Percentiles rank a stretch among this genome's conserved stretches.
Conservation (phyloP, 441 rosid genomes). For the Eutrema salsugineum region DNA sequence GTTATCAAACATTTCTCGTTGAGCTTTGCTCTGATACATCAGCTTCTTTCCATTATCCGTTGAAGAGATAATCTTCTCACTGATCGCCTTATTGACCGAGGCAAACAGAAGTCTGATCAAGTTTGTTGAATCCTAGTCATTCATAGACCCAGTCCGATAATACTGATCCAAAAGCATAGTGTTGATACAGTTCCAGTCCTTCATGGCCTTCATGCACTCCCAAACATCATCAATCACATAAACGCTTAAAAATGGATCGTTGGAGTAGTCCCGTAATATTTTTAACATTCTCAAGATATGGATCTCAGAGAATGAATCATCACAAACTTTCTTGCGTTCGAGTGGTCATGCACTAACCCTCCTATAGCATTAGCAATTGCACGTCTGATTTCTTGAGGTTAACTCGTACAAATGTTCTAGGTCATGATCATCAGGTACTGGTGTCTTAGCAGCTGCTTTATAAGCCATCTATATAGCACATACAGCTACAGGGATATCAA, state of each 20-base stretch:
- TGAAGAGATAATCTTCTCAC: slow-evolving; percentile 93
- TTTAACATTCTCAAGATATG: slow-evolving; percentile 95
- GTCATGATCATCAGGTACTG: slow-evolving; percentile 97
- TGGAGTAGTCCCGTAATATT: slow-evolving; percentile 90
- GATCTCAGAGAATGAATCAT: slow-evolving; percentile 61
- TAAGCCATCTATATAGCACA: slow-evolving; percentile 92
- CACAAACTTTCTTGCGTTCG: slow-evolving; percentile 90
- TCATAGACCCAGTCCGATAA: slow-evolving; percentile 61
- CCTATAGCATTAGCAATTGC: too few species aligned
- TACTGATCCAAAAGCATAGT: slow-evolving; percentile 92
- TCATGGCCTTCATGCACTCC: slow-evolving; percentile 99
- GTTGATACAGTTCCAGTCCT: slow-evolving; percentile 98
- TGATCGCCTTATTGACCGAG: slow-evolving; percentile 86
- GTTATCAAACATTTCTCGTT: slow-evolving; percentile 81
- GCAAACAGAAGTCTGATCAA: slow-evolving; percentile 89
- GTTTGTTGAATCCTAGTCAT: slow-evolving; percentile 87
- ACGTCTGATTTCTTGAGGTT: slow-evolving; percentile 91
- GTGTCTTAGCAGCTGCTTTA: slow-evolving; percentile 94
- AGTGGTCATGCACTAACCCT: slow-evolving; percentile 91
- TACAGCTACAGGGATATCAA: slow-evolving; percentile 90
- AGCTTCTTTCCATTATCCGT: slow-evolving; percentile 89
- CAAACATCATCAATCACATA: slow-evolving; percentile 98
- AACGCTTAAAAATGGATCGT: slow-evolving; percentile 76
- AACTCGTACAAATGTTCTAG: slow-evolving; percentile 94
- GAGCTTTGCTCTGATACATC: slow-evolving; percentile 81